A percentile compares a stretch with the other conserved stretches of the same genome.
phyloP scores from a whole-genome alignment of 306 rosid genomes.

The Myrica gale region DNA sequence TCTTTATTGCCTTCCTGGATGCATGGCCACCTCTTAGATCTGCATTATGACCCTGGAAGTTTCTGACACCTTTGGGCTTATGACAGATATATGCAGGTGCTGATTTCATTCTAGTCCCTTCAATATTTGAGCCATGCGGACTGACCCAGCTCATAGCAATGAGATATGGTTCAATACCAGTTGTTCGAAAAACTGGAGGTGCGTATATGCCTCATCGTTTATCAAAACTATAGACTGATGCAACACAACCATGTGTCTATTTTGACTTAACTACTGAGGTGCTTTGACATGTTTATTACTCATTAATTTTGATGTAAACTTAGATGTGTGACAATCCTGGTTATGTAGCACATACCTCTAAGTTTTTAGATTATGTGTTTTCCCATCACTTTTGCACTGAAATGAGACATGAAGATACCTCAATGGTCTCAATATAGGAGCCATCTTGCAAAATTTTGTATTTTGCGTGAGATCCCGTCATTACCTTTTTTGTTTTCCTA shows the following conservation, averaged over 20 bases:
- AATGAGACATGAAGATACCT: background rate
- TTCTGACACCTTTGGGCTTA: slow-evolving; percentile 10
- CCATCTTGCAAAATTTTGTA: background rate
- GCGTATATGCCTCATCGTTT: slow-evolving; percentile 2
- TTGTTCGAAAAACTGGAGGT: slow-evolving; percentile 97
- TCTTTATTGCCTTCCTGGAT: background rate
- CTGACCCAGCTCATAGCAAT: slow-evolving; percentile 93
- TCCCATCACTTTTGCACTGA: background rate
- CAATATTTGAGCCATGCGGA: slow-evolving; percentile 99
- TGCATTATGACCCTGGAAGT: slow-evolving; percentile 9
- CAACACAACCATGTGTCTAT: background rate
- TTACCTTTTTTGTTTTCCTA: background rate
- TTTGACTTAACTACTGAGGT: background rate
- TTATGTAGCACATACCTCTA: background rate
- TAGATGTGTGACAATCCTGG: background rate
- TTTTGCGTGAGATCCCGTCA: background rate
- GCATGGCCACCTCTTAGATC: slow-evolving; percentile 17
- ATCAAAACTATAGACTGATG: background rate
- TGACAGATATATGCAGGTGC: slow-evolving; percentile 89
- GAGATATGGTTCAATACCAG: slow-evolving; percentile 96
- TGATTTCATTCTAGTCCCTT: slow-evolving; percentile 92
- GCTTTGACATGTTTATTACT: background rate
- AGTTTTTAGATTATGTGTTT: background rate
- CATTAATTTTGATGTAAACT: background rate
- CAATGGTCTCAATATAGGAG: background rate